Base-by-base conservation (phyloP, 257 asterid species). In the Solanum chmielewskii region DNA sequence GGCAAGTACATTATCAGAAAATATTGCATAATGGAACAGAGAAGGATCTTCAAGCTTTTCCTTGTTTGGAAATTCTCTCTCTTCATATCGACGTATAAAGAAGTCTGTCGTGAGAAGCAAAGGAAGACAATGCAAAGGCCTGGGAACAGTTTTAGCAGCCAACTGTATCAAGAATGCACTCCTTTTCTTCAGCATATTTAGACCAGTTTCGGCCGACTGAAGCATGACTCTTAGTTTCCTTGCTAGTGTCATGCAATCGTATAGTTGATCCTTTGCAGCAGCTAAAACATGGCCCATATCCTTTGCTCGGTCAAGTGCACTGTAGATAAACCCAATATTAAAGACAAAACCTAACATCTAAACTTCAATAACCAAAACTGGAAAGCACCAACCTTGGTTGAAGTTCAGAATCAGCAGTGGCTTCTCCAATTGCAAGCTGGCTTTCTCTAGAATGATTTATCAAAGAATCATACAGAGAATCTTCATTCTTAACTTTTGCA, bases 91-190 rank as follows among this genome's bases (percentile, higher is more conserved):
- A 42, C 80, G 90, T 15, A 93, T 90, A 93, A 91, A 87, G 90
- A 93, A 96, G 85, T 95, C 98, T 59, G 96, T 93, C 49, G 95
- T 91, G 86, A 96, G 98, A 88, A 94, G 94, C 88, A 95, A 89
- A 33, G 98, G 96, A 88, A 95, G 92, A 89, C 98, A 95, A 86
- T 95, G 98, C 92, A 96, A 88, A 11, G 99, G 99, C 89, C 92
- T 92, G 90, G 99, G 98, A 85, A 96, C 94, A 69, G 99, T 95
- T 93, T 95, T 96, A 59, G 98, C 99, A 86, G 98, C 98, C 52
- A 96, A 93, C 92, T 96, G 99, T 86, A 94, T 93, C 92, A 96
- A 89, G 91, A 96, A 96, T 47, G 98, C 90, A 90, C 99, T 95
- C 92, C 93, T 95, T 90, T 93, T 93, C 95, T 90, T 94, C 89